These are phyloP conservation scores for Massarina eburnea DNA, from an alignment of 2,329 filamentous ascomycete genomes.

Conservation along the genomic window DNA sequence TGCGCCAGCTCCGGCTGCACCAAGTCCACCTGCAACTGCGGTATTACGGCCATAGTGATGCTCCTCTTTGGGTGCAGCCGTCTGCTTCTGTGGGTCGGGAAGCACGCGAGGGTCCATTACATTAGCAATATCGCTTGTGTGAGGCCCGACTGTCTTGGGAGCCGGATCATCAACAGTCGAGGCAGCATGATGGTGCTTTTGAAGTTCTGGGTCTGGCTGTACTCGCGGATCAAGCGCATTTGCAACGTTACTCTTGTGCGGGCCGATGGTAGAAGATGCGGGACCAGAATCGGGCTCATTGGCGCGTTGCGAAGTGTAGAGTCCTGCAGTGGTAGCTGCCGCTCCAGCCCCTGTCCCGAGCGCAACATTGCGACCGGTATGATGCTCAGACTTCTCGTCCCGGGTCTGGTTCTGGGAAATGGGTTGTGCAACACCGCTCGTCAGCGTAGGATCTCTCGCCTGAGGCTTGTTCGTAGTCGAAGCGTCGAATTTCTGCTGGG, in stretches of 20 bases:
- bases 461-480: slow-evolving; percentile 9
- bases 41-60: slow-evolving; percentile 26
- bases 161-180: slow-evolving; percentile 27
- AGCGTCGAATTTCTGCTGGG: slow-evolving; percentile 26
- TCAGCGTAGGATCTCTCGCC: slow-evolving; percentile 8
- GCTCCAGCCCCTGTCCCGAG: slow-evolving; percentile 18
- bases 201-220: slow-evolving; percentile 21
- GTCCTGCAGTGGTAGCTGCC: slow-evolving; percentile 12
- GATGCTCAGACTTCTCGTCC: slow-evolving; percentile 20
- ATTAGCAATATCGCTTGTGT: slow-evolving; percentile 36
- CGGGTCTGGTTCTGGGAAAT: background rate
- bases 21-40: slow-evolving; percentile 18
- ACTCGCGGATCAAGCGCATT: slow-evolving; percentile 39
- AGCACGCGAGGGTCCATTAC: slow-evolving; percentile 34
- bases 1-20: slow-evolving; percentile 11
- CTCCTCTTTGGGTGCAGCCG: slow-evolving; percentile 15
- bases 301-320: slow-evolving; percentile 16
- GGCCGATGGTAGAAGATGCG: slow-evolving; percentile 28
- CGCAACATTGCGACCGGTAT: slow-evolving; percentile 29
- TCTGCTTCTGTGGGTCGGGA: slow-evolving; percentile 33
- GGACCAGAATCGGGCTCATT: slow-evolving; percentile 21
- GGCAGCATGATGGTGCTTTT: slow-evolving; percentile 22
- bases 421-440: slow-evolving; percentile 7
- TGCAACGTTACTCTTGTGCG: slow-evolving; percentile 35
- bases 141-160: slow-evolving; percentile 30